A percentile compares a stretch with the other conserved stretches of the same genome.
phyloP scores from a whole-genome alignment of 768 basidiomycete species.

The Hemileccinum rubropunctum region DNA sequence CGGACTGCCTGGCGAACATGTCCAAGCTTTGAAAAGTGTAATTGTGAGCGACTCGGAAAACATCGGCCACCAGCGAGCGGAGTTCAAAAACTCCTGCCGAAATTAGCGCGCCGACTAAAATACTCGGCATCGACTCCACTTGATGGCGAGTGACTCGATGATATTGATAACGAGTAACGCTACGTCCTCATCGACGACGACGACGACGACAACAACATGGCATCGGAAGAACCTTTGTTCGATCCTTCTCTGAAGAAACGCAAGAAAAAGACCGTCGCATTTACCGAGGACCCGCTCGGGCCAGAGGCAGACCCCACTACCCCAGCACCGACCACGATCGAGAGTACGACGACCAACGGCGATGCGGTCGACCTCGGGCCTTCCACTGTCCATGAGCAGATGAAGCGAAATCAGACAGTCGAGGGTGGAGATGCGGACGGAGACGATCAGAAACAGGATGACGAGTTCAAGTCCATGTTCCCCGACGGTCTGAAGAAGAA shows the following conservation, averaged over 20 bases:
- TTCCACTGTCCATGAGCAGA: conserved; percentile 70
- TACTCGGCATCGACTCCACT: conserved; percentile 22
- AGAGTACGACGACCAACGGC: conserved; percentile 64
- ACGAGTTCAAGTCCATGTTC: conserved; percentile 82
- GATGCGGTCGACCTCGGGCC: conserved; percentile 77
- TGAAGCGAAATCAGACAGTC: conserved; percentile 48
- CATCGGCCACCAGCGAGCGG: conserved; percentile 40
- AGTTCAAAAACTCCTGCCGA: conserved; percentile 17
- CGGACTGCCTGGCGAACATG: conserved; percentile 53
- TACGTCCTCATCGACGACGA: conserved; percentile 10
- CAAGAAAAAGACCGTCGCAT: conserved; percentile 85
- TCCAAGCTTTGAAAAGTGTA: conserved; percentile 12
- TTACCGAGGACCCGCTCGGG: conserved; percentile 80
- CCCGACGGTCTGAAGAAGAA: conserved; percentile 84
- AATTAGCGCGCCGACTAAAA: conserved; percentile 22
- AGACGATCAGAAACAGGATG: conserved; percentile 56
- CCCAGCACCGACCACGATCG: conserved; percentile 72
- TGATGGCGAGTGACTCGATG: conserved; percentile 7
- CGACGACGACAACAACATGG: conserved; percentile 36
- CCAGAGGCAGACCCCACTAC: conserved; percentile 80
- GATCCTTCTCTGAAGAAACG: conserved; percentile 83
- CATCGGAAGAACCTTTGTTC: conserved; percentile 74
- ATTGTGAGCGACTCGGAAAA: conserved; percentile 20
- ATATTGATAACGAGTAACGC: conserved; percentile 6
- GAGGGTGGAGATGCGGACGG: conserved; percentile 34